These are phyloP conservation scores for Fusarium armeniacum DNA, from an alignment of 2,329 filamentous ascomycete genomes.

Conservation along the genomic window DNA sequence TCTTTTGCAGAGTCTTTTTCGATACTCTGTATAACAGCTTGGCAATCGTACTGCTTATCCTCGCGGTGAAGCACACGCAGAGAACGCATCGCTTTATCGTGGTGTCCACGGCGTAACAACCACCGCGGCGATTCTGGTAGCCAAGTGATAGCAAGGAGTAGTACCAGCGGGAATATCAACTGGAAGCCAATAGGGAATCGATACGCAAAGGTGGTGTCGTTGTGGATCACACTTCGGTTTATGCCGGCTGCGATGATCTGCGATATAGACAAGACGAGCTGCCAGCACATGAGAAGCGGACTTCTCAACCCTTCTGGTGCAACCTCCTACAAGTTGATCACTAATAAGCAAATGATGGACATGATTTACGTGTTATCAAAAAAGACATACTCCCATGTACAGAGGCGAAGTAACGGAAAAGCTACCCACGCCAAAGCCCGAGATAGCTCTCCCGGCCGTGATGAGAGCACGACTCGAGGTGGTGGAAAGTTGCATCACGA, in stretches of 20 bases:
- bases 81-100: slow-evolving; percentile 57
- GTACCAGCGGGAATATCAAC: slow-evolving; percentile 46
- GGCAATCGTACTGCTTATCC: slow-evolving; percentile 56
- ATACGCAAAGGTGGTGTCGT: slow-evolving; percentile 52
- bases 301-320: slow-evolving; percentile 53
- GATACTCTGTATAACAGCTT: slow-evolving; percentile 57
- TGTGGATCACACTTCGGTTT: slow-evolving; percentile 50
- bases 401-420: slow-evolving; percentile 57
- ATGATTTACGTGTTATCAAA: background rate
- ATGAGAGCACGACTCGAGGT: slow-evolving; percentile 44
- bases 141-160: slow-evolving; percentile 44
- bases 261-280: slow-evolving; percentile 56
- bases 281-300: slow-evolving; percentile 58
- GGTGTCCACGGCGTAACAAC: slow-evolving; percentile 56
- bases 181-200: slow-evolving; percentile 54
- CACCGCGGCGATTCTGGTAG: slow-evolving; percentile 51
- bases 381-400: slow-evolving; percentile 53
- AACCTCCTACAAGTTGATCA: slow-evolving; percentile 41
- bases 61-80: slow-evolving; percentile 60
- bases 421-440: slow-evolving; percentile 52
- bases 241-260: slow-evolving; percentile 56
- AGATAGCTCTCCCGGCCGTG: slow-evolving; percentile 46
- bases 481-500: slow-evolving; percentile 46
- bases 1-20: slow-evolving; percentile 60
- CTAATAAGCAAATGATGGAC: background rate